Percentiles rank a stretch among this genome's conserved stretches.
Conservation (phyloP, 2,329 filamentous ascomycete genomes). For the Emericellopsis atlantica region DNA sequence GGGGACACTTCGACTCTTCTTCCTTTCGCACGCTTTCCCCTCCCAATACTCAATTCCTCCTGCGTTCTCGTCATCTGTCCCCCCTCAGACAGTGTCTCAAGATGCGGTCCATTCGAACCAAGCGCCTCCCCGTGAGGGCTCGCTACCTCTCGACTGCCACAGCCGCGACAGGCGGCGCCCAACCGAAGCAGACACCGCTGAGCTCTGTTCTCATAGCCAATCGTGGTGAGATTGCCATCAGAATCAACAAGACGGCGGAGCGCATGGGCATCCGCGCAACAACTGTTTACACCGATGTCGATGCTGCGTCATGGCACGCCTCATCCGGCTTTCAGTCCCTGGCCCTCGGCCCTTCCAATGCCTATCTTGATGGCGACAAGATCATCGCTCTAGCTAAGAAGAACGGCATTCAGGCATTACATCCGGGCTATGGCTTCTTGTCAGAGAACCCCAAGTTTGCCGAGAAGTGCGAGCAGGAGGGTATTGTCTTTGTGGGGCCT, state of each 20-base stretch:
- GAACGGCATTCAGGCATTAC: conserved; percentile 79
- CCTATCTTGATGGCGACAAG: conserved; percentile 85
- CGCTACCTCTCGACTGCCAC: conserved; percentile 22
- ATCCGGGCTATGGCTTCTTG: conserved; percentile 92
- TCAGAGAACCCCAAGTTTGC: conserved; percentile 92
- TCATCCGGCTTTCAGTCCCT: conserved; percentile 72
- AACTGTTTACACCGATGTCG: conserved; percentile 88
- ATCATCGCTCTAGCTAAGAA: conserved; percentile 83
- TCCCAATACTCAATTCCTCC: too few species aligned
- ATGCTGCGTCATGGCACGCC: conserved; percentile 79
- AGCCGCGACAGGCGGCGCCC: conserved; percentile 7
- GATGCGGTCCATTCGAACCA: conserved; percentile 44
- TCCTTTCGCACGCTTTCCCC: too few species aligned
- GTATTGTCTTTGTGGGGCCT: conserved; percentile 88
- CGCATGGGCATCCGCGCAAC: conserved; percentile 86
- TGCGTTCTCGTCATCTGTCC: too few species aligned
- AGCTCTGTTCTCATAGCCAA: conserved; percentile 91
- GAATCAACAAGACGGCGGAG: conserved; percentile 79
- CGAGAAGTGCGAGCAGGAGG: conserved; percentile 74
- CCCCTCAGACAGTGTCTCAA: not conserved
- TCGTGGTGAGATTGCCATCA: conserved; percentile 89
- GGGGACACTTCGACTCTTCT: not conserved
- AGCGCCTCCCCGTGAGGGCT: conserved; percentile 32
- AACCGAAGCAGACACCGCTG: conserved; percentile 32
- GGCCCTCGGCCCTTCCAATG: conserved; percentile 66